Base-by-base conservation (phyloP, 345 rosid genomes). In the Hibiscus trionum region DNA sequence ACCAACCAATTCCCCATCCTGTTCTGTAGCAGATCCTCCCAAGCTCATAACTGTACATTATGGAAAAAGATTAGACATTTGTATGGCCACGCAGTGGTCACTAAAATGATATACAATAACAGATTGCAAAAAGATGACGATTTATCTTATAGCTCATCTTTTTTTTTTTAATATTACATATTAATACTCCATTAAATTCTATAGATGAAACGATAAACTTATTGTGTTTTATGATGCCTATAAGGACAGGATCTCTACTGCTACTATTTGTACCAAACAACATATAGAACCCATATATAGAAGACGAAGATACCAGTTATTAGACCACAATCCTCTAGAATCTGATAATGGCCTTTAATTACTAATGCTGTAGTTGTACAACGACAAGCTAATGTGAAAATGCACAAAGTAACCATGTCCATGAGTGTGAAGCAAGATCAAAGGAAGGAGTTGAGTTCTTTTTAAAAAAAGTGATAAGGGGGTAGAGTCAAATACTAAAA, bases 11-110 rank as follows among this genome's bases (percentile, higher is more conserved):
- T 82, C 87, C 76, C 85, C 97, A 79, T 92, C 98, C 73, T 83
- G 89, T 84, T 86, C 86, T 0, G 87, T 89, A 33, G 93, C 96
- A 50, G 87, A 78, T 76, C 81, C 89, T 73, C 96, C 98, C 72
- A 89, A 80, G 86, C 96, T 87, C 90, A 90, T 85, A 73, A 87
- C 94, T 92, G 52, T 65, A 15, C n/a, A 62, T 56, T 26, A 72
- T 27, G 47, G 49, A 64, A 50, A 52, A 6, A 63, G 11, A 75
- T 76, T 27, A 80, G 66, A 68, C 14, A 63, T 29, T 12, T 50
- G 1, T 46, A 70, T 26, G 0, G 57, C 39, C 59, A 69, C 19
- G 15, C 27, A 64, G 27, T 26, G 16, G 61, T 50, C 55, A 14
- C 7, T 50, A 50, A 50, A 7, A 50, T 15, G 55, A 14, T 12